Evolutionary conservation across 179 eudicot genomes (phyloP).

Genomic region (Beta corolliflora): DNA sequence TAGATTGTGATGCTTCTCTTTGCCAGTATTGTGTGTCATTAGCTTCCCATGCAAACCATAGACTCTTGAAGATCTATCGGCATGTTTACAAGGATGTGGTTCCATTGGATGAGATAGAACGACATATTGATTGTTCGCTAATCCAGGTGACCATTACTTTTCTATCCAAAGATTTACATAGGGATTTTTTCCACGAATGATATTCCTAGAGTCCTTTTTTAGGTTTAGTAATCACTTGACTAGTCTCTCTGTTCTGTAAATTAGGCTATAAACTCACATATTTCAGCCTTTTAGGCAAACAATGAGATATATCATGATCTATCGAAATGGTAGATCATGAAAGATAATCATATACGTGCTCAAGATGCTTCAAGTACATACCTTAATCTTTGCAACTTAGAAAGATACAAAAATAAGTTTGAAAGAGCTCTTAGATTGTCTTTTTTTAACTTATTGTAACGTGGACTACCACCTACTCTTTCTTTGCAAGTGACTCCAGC

Average conservation of each 20-base stretch:
- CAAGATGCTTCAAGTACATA: neutral
- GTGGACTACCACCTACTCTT: neutral
- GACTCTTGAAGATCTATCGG: slow-evolving; percentile 48
- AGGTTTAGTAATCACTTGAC: neutral
- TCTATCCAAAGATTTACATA: neutral
- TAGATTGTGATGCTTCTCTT: slow-evolving; percentile 44
- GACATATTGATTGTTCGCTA: slow-evolving; percentile 45
- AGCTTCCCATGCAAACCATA: slow-evolving; percentile 45
- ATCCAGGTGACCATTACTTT: slow-evolving; percentile 51
- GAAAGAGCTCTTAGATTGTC: neutral
- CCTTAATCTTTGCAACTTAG: neutral
- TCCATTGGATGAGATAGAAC: slow-evolving; percentile 47
- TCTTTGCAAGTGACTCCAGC: slow-evolving; percentile 30
- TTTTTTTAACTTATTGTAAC: neutral
- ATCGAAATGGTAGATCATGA: neutral
- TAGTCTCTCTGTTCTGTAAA: neutral
- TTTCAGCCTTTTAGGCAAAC: neutral
- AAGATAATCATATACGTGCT: neutral
- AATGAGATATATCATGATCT: neutral
- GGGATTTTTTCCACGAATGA: neutral
- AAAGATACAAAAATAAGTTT: neutral
- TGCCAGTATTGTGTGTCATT: slow-evolving; percentile 48
- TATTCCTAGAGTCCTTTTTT: neutral
- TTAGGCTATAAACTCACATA: neutral
- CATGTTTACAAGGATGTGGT: slow-evolving; percentile 68